Conservation (phyloP, 2,329 filamentous ascomycete species). For the Xylaria digitata region DNA sequence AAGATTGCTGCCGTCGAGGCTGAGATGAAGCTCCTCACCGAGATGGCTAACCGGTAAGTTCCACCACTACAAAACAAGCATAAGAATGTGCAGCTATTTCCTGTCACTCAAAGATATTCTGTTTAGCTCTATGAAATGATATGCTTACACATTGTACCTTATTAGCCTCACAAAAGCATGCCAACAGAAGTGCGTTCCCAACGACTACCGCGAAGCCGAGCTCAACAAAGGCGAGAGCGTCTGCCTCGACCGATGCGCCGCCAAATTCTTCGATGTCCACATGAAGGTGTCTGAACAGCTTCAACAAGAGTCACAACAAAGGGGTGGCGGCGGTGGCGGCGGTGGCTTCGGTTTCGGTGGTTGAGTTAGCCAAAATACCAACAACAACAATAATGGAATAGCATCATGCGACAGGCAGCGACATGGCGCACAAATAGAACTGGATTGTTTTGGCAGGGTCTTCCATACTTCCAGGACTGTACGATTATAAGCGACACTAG, state of each 20-base stretch:
- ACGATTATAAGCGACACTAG: slow-evolving; percentile 35
- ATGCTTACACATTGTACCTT: slow-evolving; percentile 32
- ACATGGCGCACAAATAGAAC: slow-evolving; percentile 19
- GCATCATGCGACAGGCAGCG: not conserved
- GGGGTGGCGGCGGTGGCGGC: slow-evolving; percentile 68
- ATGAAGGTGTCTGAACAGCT: slow-evolving; percentile 98
- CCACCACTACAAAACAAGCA: no score
- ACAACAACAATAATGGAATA: not conserved
- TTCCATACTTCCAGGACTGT: slow-evolving; percentile 27
- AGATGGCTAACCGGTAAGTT: slow-evolving; percentile 94
- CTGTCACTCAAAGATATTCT: not conserved
- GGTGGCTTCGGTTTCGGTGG: slow-evolving; percentile 61
- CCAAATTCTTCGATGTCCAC: slow-evolving; percentile 99
- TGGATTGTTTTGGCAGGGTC: slow-evolving; percentile 10
- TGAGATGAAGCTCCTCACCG: slow-evolving; percentile 96
- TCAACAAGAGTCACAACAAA: slow-evolving; percentile 83
- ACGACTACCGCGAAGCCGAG: slow-evolving; percentile 92
- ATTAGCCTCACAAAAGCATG: slow-evolving; percentile 85
- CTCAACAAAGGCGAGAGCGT: slow-evolving; percentile 99
- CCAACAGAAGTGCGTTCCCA: slow-evolving; percentile 92
- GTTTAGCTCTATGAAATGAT: not conserved
- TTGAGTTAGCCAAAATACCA: slow-evolving; percentile 23
- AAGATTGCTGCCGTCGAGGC: slow-evolving; percentile 97
- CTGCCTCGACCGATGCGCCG: slow-evolving; percentile 95
- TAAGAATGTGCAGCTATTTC: not conserved